These are phyloP conservation scores for Russula emetica DNA, from an alignment of 768 basidiomycete genomes.

Conservation along the genomic window DNA sequence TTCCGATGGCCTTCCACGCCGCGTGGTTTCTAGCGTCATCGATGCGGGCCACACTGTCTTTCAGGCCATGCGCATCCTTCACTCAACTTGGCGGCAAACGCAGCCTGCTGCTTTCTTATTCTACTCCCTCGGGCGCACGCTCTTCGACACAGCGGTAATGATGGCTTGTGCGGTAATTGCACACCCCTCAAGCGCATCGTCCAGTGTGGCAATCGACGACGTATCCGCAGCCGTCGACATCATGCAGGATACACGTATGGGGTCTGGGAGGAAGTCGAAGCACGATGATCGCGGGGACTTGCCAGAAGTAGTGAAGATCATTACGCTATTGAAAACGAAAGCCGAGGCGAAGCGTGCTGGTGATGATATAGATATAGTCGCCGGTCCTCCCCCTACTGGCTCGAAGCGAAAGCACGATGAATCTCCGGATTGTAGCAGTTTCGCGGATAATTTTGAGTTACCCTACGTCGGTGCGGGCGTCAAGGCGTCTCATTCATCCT, in stretches of 20 bases:
- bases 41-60: slow-evolving; percentile 65
- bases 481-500: slow-evolving; percentile 9
- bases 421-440: slow-evolving; percentile 34
- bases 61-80: slow-evolving; percentile 45
- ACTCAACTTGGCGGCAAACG: slow-evolving; percentile 40
- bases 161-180: slow-evolving; percentile 60
- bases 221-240: slow-evolving; percentile 44
- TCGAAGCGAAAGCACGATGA: slow-evolving; percentile 45
- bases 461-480: slow-evolving; percentile 43
- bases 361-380: slow-evolving; percentile 11
- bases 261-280: slow-evolving; percentile 33
- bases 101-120: slow-evolving; percentile 50
- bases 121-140: slow-evolving; percentile 54
- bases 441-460: slow-evolving; percentile 37
- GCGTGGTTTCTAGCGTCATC: slow-evolving; percentile 54
- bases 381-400: slow-evolving; percentile 31
- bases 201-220: slow-evolving; percentile 46
- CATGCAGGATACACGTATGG: slow-evolving; percentile 34
- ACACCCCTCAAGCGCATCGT: slow-evolving; percentile 47
- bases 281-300: slow-evolving; percentile 37
- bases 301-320: slow-evolving; percentile 31
- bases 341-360: slow-evolving; percentile 37
- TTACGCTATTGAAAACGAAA: slow-evolving; percentile 31
- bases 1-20: slow-evolving; percentile 40
- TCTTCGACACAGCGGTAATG: slow-evolving; percentile 64